A percentile compares a stretch with the other conserved stretches of the same genome.
These are phyloP conservation scores for Dinochytrium kinnereticum DNA, from an alignment of 371 early-diverging fungal species.

Conservation along the genomic window DNA sequence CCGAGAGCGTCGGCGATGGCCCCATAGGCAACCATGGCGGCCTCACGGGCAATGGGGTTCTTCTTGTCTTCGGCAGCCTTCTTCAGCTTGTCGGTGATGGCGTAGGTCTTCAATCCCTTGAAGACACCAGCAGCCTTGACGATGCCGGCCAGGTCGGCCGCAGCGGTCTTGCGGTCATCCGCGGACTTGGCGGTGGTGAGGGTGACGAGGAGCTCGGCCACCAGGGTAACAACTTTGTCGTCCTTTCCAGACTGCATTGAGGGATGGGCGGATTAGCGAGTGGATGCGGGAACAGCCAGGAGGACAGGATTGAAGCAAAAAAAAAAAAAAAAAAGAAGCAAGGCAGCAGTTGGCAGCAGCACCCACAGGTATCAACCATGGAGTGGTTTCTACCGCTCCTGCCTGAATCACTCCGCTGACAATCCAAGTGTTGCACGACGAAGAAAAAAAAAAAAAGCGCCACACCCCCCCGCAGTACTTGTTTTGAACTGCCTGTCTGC, in stretches of 20 bases:
- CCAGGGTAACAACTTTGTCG: conserved; percentile 29
- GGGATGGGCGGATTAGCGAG: neutral
- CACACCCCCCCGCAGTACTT: neutral
- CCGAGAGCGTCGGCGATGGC: conserved; percentile 68
- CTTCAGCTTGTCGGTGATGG: conserved; percentile 63
- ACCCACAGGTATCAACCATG: no score
- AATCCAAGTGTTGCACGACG: neutral
- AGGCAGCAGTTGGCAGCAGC: no score
- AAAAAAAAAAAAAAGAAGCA: neutral
- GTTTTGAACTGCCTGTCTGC: neutral
- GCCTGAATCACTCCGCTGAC: no score
- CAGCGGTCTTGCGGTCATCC: conserved; percentile 39
- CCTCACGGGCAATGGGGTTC: conserved; percentile 69
- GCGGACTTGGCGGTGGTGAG: conserved; percentile 35
- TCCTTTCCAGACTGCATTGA: conserved; percentile 9
- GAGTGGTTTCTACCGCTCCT: no score
- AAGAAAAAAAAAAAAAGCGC: neutral
- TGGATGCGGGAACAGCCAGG: neutral
- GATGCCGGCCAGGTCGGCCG: conserved; percentile 37
- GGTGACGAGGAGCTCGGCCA: conserved; percentile 32
- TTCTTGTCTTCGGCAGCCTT: conserved; percentile 72
- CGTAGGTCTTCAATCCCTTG: conserved; percentile 32
- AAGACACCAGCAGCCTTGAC: conserved; percentile 39
- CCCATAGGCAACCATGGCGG: conserved; percentile 69
- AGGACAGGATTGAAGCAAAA: neutral